Evolutionary conservation across 1,284 basidiomycete species (phyloP), one percentile per base, ranked within the genome.

Genomic region (Stereum hirsutum): DNA sequence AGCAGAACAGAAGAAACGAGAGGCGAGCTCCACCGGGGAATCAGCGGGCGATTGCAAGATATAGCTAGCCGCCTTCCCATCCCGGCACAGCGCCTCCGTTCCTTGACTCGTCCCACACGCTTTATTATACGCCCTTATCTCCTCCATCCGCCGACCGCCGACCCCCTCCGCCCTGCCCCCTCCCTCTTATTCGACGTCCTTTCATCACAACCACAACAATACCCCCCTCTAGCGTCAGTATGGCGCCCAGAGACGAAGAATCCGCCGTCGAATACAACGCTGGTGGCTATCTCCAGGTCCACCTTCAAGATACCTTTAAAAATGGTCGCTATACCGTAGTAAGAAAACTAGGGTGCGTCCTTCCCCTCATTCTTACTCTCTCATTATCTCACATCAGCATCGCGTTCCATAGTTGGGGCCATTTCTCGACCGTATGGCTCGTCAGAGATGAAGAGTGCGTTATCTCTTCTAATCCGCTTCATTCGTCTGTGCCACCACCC

Each of bases 361-460:
- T 45, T 47, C 47, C 41, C 31, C 42, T 27, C 33, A 26, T 6
- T 42, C 27, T 49, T 41, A 44, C 49, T 43, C 54, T 54, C 48
- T 46, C 54, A 17, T 35, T 34, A 25, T 27, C 36, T 26, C 14
- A 38, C 14, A 27, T 42, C 17, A n/a, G n/a, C n/a, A 41, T 44
- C 41, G 57, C 46, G 46, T 52, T 33, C 50, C 52, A 30, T 52
- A 87, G 83, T 46, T 94, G 90, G 90, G 90, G 90, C 39, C 89
- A 93, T 65, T 94, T 94, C 61, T 87, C 84, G 2, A 86, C 86
- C 33, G 86, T 89, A 41, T 89, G 85, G 85, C 78, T 89, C 23
- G 83, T 85, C 23, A 79, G 80, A 56, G 86, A 89, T 56, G 65
- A 65, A 30, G 63, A 74, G 83, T 88, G 52, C 57, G 82, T 72